These are phyloP conservation scores for Gentiana dahurica DNA, from an alignment of 257 asterid genomes.

Conservation along the genomic window DNA sequence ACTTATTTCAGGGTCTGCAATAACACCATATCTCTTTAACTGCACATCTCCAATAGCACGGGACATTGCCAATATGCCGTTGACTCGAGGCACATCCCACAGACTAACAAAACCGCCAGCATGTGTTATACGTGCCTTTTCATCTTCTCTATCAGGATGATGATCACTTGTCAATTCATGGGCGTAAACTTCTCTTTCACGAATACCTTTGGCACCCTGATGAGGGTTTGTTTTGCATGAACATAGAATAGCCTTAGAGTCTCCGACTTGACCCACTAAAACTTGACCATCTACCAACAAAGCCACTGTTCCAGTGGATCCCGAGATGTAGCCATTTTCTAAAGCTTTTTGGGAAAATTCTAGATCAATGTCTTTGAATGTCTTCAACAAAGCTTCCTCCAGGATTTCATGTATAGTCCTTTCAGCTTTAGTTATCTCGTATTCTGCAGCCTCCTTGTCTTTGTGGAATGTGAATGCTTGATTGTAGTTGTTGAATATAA, in stretches of 20 bases:
- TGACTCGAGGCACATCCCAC: slow-evolving; percentile 55
- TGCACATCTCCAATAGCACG: slow-evolving; percentile 66
- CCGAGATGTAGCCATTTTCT: slow-evolving; percentile 36
- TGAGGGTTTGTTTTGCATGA: slow-evolving; percentile 19
- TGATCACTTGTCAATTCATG: slow-evolving; percentile 71
- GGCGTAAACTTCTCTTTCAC: slow-evolving; percentile 17
- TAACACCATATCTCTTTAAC: slow-evolving; percentile 63
- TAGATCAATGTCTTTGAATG: slow-evolving; percentile 58
- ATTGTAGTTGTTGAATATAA: slow-evolving; percentile 30
- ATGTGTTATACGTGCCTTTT: slow-evolving; percentile 50
- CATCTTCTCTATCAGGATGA: slow-evolving; percentile 59
- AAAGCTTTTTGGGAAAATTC: slow-evolving; percentile 67
- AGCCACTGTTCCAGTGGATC: slow-evolving; percentile 49
- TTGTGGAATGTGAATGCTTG: slow-evolving; percentile 17
- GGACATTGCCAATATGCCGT: slow-evolving; percentile 59
- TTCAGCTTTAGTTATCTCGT: not conserved
- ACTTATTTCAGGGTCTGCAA: slow-evolving; percentile 53
- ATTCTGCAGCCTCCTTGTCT: slow-evolving; percentile 15
- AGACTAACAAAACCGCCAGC: slow-evolving; percentile 28
- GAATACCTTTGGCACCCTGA: slow-evolving; percentile 29
- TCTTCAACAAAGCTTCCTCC: slow-evolving; percentile 46
- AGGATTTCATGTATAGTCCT: slow-evolving; percentile 29
- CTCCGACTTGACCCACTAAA: slow-evolving; percentile 55
- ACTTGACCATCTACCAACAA: slow-evolving; percentile 36
- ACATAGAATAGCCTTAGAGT: slow-evolving; percentile 69